Base-by-base conservation (phyloP, 371 early-diverging fungal genomes). In the Choanephora cucurbitarum region DNA sequence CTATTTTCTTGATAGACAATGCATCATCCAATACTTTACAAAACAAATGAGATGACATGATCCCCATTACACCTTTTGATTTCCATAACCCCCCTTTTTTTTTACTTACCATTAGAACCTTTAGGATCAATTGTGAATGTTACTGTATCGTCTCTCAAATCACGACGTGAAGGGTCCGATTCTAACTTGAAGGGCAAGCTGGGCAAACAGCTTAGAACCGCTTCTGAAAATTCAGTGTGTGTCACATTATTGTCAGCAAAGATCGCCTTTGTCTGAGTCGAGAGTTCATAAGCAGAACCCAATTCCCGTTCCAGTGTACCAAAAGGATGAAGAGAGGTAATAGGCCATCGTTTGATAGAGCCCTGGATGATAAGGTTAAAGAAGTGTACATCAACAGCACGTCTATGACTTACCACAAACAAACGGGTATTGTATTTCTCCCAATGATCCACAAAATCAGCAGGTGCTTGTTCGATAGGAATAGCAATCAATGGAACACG, bases 1-100 rank as follows among this genome's bases (percentile, higher is more conserved):
- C 85, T 21, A 10, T 98, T 98, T 73, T 99, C 98, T 73, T 99
- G 99, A 52, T 98, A 60, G 4, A 65, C 10, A 18, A 81, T 37
- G 60, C 72, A 67, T 39, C 28, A 37, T 37, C 37, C 37, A 37
- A 37, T 7, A 37, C 34, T 24, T 18, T 21, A 43, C 9, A 43
- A 1, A 21, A 37, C 3, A 37, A 37, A 37, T 2, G 37, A 37
- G 14, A 37, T n/a, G n/a, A n/a, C n/a, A n/a, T n/a, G n/a, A n/a
- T n/a, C n/a, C n/a, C n/a, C n/a, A n/a, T n/a, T n/a, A n/a, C n/a
- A n/a, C n/a, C n/a, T n/a, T n/a, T n/a, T n/a, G n/a, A n/a, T n/a
- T n/a, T n/a, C n/a, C n/a, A n/a, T n/a, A n/a, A n/a, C n/a, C n/a
- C n/a, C n/a, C n/a, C n/a, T n/a, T n/a, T n/a, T n/a, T n/a, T n/a